Evolutionary conservation across 2,329 filamentous ascomycete genomes (phyloP).

Genomic region (Clarireedia homoeocarpa): DNA sequence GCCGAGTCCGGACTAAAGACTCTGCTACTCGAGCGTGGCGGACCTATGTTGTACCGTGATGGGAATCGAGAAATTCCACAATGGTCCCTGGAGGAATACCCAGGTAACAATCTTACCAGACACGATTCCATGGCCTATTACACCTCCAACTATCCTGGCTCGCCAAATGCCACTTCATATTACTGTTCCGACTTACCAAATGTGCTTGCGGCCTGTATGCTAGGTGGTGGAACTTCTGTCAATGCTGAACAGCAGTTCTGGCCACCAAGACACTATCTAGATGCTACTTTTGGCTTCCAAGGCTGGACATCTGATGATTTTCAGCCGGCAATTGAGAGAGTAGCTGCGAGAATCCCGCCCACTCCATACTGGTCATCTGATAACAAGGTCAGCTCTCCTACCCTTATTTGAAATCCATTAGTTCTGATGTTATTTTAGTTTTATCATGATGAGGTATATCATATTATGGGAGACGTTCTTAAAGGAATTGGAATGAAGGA

Average conservation of each 20-base stretch:
- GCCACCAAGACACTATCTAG: background rate
- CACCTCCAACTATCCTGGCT: background rate
- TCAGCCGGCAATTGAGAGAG: background rate
- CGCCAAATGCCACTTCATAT: background rate
- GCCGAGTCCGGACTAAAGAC: constrained; percentile 2
- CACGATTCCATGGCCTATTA: background rate
- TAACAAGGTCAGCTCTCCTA: background rate
- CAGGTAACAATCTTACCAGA: background rate
- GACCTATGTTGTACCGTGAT: background rate
- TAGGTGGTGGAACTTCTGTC: constrained; percentile 2
- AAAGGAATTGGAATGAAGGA: background rate
- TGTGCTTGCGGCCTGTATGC: background rate
- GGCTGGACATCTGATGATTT: background rate
- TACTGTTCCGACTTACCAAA: background rate
- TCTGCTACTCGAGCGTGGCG: background rate
- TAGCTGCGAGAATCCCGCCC: background rate
- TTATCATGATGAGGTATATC: background rate
- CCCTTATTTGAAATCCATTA: background rate
- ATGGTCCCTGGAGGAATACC: background rate
- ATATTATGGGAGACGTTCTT: background rate
- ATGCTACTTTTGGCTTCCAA: background rate
- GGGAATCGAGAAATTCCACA: constrained; percentile 3
- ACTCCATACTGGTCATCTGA: background rate
- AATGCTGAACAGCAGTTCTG: constrained; percentile 2
- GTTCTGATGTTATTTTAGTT: background rate